Conservation (phyloP, 495 filamentous ascomycete genomes). For the Penicillium goetzii region DNA sequence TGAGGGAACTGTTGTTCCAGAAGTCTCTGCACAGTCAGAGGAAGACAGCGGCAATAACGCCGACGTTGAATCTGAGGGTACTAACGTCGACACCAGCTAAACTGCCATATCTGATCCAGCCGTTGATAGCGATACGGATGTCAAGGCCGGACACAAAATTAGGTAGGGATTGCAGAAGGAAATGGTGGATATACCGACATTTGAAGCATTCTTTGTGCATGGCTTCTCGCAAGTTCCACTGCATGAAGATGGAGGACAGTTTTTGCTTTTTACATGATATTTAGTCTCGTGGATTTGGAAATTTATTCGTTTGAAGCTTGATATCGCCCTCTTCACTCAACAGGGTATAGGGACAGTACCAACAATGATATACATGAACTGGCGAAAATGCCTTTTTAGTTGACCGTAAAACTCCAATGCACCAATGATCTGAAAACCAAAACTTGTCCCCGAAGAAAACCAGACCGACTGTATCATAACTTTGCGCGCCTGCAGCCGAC, state of each 20-base stretch:
- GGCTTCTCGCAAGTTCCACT: too few species aligned
- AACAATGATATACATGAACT: slow-evolving; percentile 20
- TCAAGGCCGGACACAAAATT: background rate
- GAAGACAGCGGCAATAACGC: background rate
- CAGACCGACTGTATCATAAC: slow-evolving; percentile 19
- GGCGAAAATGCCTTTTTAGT: slow-evolving; percentile 23
- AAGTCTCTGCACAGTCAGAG: background rate
- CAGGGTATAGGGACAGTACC: slow-evolving; percentile 24
- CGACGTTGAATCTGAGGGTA: background rate
- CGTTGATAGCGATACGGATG: background rate
- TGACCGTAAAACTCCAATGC: slow-evolving; percentile 30
- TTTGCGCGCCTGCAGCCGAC: slow-evolving; percentile 23
- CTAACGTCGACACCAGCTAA: background rate
- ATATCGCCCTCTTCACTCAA: slow-evolving; percentile 7
- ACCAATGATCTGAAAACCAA: slow-evolving; percentile 30
- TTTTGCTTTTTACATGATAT: background rate
- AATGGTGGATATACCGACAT: background rate
- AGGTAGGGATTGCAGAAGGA: background rate
- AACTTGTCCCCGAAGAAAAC: slow-evolving; percentile 25
- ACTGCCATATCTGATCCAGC: background rate
- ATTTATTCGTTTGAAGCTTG: slow-evolving; percentile 9
- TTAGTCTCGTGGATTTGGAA: too few species aligned
- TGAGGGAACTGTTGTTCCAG: background rate
- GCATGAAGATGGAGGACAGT: background rate
- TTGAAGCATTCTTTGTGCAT: background rate